Evolutionary conservation across 371 early-diverging fungal species (phyloP), one percentile per base, ranked within the genome.

Genomic region (Paraphysoderma sedebokerense): DNA sequence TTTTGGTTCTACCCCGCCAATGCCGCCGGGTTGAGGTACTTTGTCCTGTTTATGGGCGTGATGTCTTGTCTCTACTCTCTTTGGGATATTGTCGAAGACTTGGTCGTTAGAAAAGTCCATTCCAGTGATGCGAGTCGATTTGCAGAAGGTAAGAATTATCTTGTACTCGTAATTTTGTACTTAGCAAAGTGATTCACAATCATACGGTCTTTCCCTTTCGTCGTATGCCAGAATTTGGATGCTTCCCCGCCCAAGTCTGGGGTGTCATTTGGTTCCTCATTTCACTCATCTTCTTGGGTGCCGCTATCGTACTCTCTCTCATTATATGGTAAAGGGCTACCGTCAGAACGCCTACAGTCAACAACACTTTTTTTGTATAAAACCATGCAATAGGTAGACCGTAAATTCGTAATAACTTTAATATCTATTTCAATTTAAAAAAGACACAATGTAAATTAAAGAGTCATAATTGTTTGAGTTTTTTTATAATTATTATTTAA

Each of bases 71-170:
- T 88, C 23, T 91, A 95, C 57, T 74, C 82, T 50, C 72, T 91
- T 13, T 87, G 89, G 81, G 96, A 95, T 68, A 91, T 92, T 52
- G 57, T 92, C 44, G 92, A 95, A 47, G 91, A 90, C 67, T 66
- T 92, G 6, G 77, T 95, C 4, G 67, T 81, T 49, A 65, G 89
- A 33, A 87, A 88, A 62, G 80, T 84, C 15, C 82, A 91, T 60
- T 86, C 85, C 49, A 82, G 83, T n/a, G 96, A 92, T 53, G 92
- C 96, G 1, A 71, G 82, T 4, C 75, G 78, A 59, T 92, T 90
- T 67, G 82, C 92, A n/a, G 8, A 64, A 83, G 46, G 52, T 81
- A 38, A n/a, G n/a, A n/a, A n/a, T n/a, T n/a, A n/a, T n/a, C n/a
- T n/a, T n/a, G n/a, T n/a, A n/a, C n/a, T n/a, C n/a, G n/a, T n/a